phyloP scores from a whole-genome alignment of 2,329 filamentous ascomycete species.

The Penicillium italicum region DNA sequence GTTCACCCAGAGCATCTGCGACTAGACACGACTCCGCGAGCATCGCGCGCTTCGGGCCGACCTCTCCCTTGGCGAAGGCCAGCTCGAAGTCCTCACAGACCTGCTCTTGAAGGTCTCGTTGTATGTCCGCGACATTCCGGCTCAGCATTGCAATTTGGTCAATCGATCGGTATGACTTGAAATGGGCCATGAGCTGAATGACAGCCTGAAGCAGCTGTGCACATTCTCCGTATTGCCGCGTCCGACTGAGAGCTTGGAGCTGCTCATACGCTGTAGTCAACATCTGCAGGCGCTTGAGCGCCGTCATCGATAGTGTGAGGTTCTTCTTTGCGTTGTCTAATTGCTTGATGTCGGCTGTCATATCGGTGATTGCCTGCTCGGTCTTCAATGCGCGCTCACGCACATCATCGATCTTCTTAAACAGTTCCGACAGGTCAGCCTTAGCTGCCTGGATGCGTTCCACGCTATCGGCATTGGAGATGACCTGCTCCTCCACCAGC shows the following conservation, averaged over 20 bases:
- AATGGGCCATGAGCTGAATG: slow-evolving; percentile 95
- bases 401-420: slow-evolving; percentile 92
- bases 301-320: slow-evolving; percentile 94
- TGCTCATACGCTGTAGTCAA: slow-evolving; percentile 98
- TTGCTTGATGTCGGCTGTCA: slow-evolving; percentile 98
- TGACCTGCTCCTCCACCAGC: slow-evolving; percentile 72
- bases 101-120: slow-evolving; percentile 88
- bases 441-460: slow-evolving; percentile 89
- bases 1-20: slow-evolving; percentile 89
- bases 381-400: slow-evolving; percentile 85
- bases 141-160: slow-evolving; percentile 95
- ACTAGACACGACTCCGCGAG: slow-evolving; percentile 86
- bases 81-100: slow-evolving; percentile 99
- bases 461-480: slow-evolving; percentile 80
- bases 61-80: slow-evolving; percentile 84
- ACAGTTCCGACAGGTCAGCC: slow-evolving; percentile 80
- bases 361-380: slow-evolving; percentile 92
- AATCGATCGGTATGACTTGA: slow-evolving; percentile 96
- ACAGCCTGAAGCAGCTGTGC: slow-evolving; percentile 91
- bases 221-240: slow-evolving; percentile 90
- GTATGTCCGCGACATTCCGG: slow-evolving; percentile 87
- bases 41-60: slow-evolving; percentile 63
- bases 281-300: slow-evolving; percentile 95
- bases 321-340: slow-evolving; percentile 96
- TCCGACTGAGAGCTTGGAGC: slow-evolving; percentile 74